A percentile compares a stretch with the other conserved stretches of the same genome.
phyloP scores from a whole-genome alignment of 164 flowering plant genomes.

The Chloranthus sessilifolius region DNA sequence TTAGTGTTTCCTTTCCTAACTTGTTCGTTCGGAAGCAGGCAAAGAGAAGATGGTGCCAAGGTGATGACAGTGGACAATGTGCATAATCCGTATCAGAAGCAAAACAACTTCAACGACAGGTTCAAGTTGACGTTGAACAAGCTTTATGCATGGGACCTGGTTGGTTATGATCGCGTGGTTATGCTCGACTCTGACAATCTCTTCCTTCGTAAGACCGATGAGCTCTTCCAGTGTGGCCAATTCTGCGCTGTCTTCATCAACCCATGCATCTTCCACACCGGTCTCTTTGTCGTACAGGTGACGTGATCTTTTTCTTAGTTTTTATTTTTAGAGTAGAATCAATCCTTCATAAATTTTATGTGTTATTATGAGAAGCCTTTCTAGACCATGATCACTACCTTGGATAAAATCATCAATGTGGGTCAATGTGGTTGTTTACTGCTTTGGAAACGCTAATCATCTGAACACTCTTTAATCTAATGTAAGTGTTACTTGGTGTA shows the following conservation, averaged over 20 bases:
- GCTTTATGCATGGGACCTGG: constrained; percentile 86
- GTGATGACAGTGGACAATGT: constrained; percentile 78
- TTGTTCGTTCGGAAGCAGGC: too few relatives aligned
- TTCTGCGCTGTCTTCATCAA: constrained; percentile 98
- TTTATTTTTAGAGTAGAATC: background rate
- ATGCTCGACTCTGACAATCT: constrained; percentile 97
- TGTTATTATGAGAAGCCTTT: background rate
- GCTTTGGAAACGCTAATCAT: background rate
- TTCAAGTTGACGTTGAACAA: constrained; percentile 89
- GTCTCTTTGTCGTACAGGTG: constrained; percentile 95
- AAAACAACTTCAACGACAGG: constrained; percentile 41
- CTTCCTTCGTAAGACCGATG: constrained; percentile 77
- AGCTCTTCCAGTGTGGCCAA: constrained; percentile 91
- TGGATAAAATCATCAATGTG: background rate
- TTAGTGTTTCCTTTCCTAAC: too few relatives aligned
- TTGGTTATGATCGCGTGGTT: constrained; percentile 80
- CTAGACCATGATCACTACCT: background rate
- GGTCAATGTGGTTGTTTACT: background rate
- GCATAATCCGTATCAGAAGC: constrained; percentile 63
- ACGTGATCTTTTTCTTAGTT: too few relatives aligned
- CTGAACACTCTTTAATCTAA: background rate
- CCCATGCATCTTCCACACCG: constrained; percentile 98
- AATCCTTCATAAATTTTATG: background rate
- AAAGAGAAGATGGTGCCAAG: constrained; percentile 83
- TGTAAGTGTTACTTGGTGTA: background rate